Conservation (phyloP, 192 early-diverging fungal genomes). For the Oehlia diaphana region DNA sequence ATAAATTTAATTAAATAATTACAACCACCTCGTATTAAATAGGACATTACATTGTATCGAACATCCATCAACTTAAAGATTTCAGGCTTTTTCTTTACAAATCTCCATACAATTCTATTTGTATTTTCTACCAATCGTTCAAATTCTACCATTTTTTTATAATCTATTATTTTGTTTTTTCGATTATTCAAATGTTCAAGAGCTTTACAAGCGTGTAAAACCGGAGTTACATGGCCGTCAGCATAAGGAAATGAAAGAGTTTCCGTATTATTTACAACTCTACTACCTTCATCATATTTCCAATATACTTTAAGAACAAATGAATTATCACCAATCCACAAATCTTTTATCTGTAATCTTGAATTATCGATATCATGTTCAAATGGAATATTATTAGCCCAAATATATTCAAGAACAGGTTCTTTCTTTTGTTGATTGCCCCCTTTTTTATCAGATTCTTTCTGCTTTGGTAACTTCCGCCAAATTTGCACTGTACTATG, state of each 20-base stretch:
- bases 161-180: not conserved
- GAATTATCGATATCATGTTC: not conserved
- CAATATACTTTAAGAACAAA: not conserved
- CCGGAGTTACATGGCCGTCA: not conserved
- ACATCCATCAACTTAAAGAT: not conserved
- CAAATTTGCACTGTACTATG: not conserved
- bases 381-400: not conserved
- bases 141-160: not conserved
- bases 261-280: not conserved
- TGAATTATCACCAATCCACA: not conserved
- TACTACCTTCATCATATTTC: not conserved
- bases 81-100: not conserved
- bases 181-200: not conserved
- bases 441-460: not conserved
- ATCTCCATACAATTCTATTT: constrained; percentile 6
- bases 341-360: not conserved
- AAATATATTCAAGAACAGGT: not conserved
- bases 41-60: not conserved
- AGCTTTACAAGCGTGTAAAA: not conserved
- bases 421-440: not conserved
- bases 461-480: not conserved
- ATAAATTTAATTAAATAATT: not conserved
- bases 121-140: not conserved
- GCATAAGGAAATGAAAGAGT: not conserved
- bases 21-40: not conserved